These are phyloP conservation scores for Pyrenochaeta sp. DNA, from an alignment of 2,329 filamentous ascomycete genomes.

Conservation along the genomic window DNA sequence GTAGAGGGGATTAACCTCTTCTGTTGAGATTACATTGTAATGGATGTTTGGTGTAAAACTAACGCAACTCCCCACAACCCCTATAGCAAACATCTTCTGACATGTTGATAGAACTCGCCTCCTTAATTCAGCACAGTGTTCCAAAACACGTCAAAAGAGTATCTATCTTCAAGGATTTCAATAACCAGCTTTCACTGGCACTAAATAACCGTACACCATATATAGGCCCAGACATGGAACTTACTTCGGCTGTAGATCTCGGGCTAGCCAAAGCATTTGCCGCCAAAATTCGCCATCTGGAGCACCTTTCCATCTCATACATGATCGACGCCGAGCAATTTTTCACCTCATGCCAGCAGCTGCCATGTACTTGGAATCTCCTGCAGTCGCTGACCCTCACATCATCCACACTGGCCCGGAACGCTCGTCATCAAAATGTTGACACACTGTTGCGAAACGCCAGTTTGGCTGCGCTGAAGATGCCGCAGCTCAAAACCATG, in stretches of 20 bases:
- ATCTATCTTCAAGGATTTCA: conserved; percentile 29
- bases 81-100: conserved; percentile 24
- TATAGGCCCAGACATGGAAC: conserved; percentile 19
- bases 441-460: conserved; percentile 26
- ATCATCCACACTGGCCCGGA: conserved; percentile 25
- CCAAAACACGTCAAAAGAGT: conserved; percentile 28
- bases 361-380: conserved; percentile 29
- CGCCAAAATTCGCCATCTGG: conserved; percentile 26
- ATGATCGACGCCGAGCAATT: conserved; percentile 30
- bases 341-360: conserved; percentile 28
- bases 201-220: conserved; percentile 21
- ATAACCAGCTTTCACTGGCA: conserved; percentile 24
- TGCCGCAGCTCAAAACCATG: conserved; percentile 29
- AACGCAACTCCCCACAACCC: no score
- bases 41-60: no score
- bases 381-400: conserved; percentile 27
- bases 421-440: conserved; percentile 20
- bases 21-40: no score
- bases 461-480: conserved; percentile 26
- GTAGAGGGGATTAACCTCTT: no score
- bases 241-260: conserved; percentile 21
- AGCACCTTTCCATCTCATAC: conserved; percentile 29
- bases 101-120: conserved; percentile 26
- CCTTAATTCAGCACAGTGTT: conserved; percentile 21
- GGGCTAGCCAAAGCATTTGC: conserved; percentile 23